A percentile compares a stretch with the other conserved stretches of the same genome.
Conservation (phyloP, 345 rosid genomes). For the Eucalyptus regnans region DNA sequence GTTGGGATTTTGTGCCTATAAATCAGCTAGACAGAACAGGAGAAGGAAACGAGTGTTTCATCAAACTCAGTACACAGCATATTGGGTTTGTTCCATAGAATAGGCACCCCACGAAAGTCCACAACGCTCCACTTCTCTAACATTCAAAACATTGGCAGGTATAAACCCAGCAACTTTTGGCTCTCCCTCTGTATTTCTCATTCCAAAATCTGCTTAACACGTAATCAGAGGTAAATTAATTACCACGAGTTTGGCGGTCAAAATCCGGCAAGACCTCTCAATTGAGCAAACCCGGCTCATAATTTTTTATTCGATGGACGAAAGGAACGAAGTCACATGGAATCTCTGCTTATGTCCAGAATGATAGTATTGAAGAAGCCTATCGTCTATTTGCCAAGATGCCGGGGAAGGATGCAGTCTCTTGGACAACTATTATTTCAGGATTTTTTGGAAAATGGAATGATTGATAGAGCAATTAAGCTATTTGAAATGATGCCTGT, state of each 20-base stretch:
- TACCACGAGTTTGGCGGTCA: constrained; percentile 73
- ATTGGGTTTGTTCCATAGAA: neutral
- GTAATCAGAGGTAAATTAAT: neutral
- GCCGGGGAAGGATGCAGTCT: constrained; percentile 57
- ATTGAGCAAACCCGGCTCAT: too few relatives aligned
- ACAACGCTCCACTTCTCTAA: neutral
- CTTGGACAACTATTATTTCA: constrained; percentile 67
- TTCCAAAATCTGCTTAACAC: neutral
- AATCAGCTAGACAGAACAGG: neutral
- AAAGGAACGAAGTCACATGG: constrained; percentile 60
- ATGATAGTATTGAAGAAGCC: constrained; percentile 37
- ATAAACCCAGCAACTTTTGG: neutral
- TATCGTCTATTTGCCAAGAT: constrained; percentile 37
- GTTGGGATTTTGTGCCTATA: neutral
- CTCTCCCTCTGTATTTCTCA: neutral
- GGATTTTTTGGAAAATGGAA: constrained; percentile 39
- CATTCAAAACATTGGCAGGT: neutral
- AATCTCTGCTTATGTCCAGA: constrained; percentile 49
- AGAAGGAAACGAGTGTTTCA: too few relatives aligned
- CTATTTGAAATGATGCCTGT: constrained; percentile 62
- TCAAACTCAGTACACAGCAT: neutral
- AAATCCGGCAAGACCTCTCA: too few relatives aligned
- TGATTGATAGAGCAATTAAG: constrained; percentile 26
- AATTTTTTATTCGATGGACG: constrained; percentile 27
- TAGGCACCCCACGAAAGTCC: neutral